phyloP scores from a whole-genome alignment of 345 rosid genomes.

The Durio zibethinus region DNA sequence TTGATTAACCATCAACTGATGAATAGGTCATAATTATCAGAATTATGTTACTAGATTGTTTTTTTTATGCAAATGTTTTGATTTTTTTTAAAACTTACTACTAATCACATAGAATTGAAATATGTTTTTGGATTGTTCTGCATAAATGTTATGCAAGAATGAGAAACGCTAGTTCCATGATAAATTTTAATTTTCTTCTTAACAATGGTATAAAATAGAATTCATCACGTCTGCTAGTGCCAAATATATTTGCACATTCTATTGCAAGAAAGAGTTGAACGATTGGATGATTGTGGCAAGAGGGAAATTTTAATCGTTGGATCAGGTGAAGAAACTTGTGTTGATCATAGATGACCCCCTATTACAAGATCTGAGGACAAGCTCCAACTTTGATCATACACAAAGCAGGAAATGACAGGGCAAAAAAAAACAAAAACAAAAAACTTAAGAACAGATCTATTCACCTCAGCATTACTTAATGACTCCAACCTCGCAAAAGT shows the following conservation, averaged over 20 bases:
- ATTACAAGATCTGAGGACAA: neutral
- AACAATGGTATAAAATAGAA: neutral
- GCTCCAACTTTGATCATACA: neutral
- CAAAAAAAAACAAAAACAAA: neutral
- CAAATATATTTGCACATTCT: neutral
- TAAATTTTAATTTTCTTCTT: neutral
- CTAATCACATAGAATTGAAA: no score
- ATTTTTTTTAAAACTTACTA: no score
- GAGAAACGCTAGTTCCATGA: neutral
- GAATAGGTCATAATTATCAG: no score
- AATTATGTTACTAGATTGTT: no score
- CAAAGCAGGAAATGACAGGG: constrained; percentile 6
- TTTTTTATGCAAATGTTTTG: no score
- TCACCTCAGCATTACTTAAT: constrained; percentile 6
- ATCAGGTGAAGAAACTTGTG: neutral
- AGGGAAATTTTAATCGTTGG: no score
- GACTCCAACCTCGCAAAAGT: neutral
- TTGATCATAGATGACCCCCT: neutral
- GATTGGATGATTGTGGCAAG: no score
- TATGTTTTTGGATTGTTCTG: neutral
- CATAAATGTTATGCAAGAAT: neutral
- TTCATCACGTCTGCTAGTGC: neutral
- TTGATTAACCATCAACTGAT: no score
- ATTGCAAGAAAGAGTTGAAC: no score
- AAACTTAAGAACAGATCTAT: neutral